A percentile compares a stretch with the other conserved stretches of the same genome.
Evolutionary conservation across 768 basidiomycete species (phyloP).

Genomic region (Imleria badia): DNA sequence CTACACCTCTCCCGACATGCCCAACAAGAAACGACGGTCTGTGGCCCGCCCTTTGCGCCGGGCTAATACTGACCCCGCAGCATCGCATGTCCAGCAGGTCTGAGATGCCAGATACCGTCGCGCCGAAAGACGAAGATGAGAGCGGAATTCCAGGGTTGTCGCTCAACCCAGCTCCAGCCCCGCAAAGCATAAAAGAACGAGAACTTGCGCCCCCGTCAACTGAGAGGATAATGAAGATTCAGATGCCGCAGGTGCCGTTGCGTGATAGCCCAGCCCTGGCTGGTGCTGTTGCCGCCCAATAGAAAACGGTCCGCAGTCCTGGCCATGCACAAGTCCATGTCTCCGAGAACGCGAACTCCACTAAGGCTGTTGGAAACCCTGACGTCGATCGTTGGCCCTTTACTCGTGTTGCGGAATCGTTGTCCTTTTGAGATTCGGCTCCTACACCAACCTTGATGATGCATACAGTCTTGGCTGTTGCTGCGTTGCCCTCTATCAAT

Average conservation of each 20-base stretch:
- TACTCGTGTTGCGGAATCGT: slow-evolving; percentile 4
- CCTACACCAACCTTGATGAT: slow-evolving; percentile 1
- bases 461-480: slow-evolving; percentile 16
- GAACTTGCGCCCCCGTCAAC: slow-evolving; percentile 42
- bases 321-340: slow-evolving; percentile 3
- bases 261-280: slow-evolving; percentile 60
- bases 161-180: slow-evolving; percentile 29
- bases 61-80: slow-evolving; percentile 30
- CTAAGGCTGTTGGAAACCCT: neutral
- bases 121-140: slow-evolving; percentile 40
- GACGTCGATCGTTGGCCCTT: neutral
- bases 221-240: slow-evolving; percentile 48
- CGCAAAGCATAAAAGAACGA: slow-evolving; percentile 38
- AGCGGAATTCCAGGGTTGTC: slow-evolving; percentile 35
- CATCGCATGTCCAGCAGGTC: slow-evolving; percentile 43
- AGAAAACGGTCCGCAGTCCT: slow-evolving; percentile 12
- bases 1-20: slow-evolving; percentile 64
- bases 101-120: slow-evolving; percentile 24
- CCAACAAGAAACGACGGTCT: slow-evolving; percentile 83
- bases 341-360: neutral
- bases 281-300: slow-evolving; percentile 36
- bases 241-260: slow-evolving; percentile 59
- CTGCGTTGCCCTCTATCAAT: slow-evolving; percentile 21
- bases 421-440: slow-evolving; percentile 1
- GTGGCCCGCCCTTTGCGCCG: slow-evolving; percentile 34